Evolutionary conservation across 805 yeast genomes (phyloP).

Genomic region (Spencermartinsiella europaea): DNA sequence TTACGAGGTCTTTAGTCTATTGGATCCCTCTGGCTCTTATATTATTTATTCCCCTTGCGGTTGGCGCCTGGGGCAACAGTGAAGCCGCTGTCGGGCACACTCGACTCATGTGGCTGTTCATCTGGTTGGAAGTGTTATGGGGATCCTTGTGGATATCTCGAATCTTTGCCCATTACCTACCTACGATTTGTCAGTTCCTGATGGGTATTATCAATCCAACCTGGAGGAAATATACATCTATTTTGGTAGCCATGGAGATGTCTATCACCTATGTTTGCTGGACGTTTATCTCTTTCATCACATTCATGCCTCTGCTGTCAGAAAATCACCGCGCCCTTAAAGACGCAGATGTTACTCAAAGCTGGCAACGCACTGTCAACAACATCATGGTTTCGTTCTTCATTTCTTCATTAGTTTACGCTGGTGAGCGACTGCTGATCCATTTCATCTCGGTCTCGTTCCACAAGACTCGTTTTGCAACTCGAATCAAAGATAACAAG

Average conservation of each 20-base stretch:
- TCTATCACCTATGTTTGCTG: constrained; percentile 32
- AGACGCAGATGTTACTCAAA: constrained; percentile 19
- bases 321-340: constrained; percentile 25
- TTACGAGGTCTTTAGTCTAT: constrained; percentile 31
- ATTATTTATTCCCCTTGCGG: constrained; percentile 35
- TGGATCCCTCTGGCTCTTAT: constrained; percentile 36
- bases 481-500: constrained; percentile 35
- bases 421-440: constrained; percentile 34
- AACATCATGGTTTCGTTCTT: constrained; percentile 35
- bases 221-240: constrained; percentile 28
- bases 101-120: constrained; percentile 35
- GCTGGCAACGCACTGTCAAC: constrained; percentile 34
- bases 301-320: constrained; percentile 32
- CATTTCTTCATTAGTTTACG: constrained; percentile 32
- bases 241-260: constrained; percentile 33
- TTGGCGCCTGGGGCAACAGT: constrained; percentile 33
- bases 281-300: constrained; percentile 34
- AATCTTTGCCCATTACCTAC: constrained; percentile 32
- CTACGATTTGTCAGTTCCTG: constrained; percentile 25
- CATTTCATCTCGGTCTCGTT: constrained; percentile 36
- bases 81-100: constrained; percentile 31
- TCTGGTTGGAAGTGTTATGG: constrained; percentile 39
- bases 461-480: constrained; percentile 36
- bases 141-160: constrained; percentile 32
- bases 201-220: constrained; percentile 31